These are phyloP conservation scores for rapeseed (Brassica napus) DNA, from an alignment of 345 rosid genomes.

Conservation along the genomic window DNA sequence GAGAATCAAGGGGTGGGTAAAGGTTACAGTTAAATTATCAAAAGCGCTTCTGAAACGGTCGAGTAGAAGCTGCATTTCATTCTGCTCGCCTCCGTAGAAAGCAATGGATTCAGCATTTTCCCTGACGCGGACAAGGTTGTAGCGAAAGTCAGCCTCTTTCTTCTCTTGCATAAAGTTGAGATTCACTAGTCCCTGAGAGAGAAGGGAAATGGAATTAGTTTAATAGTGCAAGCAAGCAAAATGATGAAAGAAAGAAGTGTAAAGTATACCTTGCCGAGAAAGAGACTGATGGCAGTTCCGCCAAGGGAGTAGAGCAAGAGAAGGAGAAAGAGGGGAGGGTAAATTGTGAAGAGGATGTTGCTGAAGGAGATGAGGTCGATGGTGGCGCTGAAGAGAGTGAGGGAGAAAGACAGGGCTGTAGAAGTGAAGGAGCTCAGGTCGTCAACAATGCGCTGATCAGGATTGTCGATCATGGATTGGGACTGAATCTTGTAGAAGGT, in stretches of 20 bases:
- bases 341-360: constrained; percentile 85
- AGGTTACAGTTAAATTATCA: constrained; percentile 68
- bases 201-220: constrained; percentile 8
- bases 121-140: constrained; percentile 91
- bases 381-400: constrained; percentile 58
- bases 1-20: constrained; percentile 2
- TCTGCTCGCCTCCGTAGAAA: constrained; percentile 92
- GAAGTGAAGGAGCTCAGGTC: constrained; percentile 88
- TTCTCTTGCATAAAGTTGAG: constrained; percentile 97
- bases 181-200: constrained; percentile 73
- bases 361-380: constrained; percentile 81
- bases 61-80: constrained; percentile 78
- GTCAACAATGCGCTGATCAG: constrained; percentile 95
- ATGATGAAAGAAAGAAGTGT: not conserved
- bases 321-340: constrained; percentile 82
- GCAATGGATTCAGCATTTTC: constrained; percentile 98
- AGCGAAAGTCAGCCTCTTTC: constrained; percentile 96
- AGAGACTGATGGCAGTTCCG: constrained; percentile 82
- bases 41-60: constrained; percentile 91
- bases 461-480: constrained; percentile 88
- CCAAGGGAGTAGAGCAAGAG: constrained; percentile 82
- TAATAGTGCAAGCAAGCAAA: not conserved
- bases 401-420: constrained; percentile 84
- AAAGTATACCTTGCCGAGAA: constrained; percentile 71
- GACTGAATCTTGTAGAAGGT: constrained; percentile 93